These are phyloP conservation scores for Fusarium sp. DNA, from an alignment of 2,329 filamentous ascomycete species.

Conservation along the genomic window DNA sequence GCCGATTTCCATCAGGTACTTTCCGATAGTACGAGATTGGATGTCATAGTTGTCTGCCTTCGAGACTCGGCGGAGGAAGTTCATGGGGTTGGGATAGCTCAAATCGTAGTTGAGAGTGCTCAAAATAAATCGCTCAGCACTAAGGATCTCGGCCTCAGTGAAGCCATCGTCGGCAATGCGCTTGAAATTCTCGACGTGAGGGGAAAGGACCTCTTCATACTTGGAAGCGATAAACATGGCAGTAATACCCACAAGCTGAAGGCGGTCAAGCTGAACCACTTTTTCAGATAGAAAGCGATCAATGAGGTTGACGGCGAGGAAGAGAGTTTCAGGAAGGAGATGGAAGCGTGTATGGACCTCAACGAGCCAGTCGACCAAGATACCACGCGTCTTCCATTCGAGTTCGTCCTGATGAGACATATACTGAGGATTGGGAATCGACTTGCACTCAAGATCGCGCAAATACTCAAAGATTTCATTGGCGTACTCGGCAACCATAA, in stretches of 20 bases:
- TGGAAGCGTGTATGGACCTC: conserved; percentile 98
- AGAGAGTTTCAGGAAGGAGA: conserved; percentile 93
- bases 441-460: conserved; percentile 82
- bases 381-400: conserved; percentile 98
- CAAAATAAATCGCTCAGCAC: conserved; percentile 95
- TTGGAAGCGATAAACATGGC: conserved; percentile 99
- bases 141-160: conserved; percentile 92
- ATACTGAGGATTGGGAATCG: conserved; percentile 89
- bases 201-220: conserved; percentile 97
- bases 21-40: conserved; percentile 94
- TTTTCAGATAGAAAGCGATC: conserved; percentile 97
- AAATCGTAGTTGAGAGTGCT: conserved; percentile 94
- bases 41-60: conserved; percentile 99
- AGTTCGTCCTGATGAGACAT: conserved; percentile 95
- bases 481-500: conserved; percentile 98
- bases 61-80: conserved; percentile 97
- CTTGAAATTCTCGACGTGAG: conserved; percentile 96
- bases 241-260: conserved; percentile 96
- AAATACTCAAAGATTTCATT: conserved; percentile 98
- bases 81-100: conserved; percentile 99
- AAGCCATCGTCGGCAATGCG: conserved; percentile 98
- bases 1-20: conserved; percentile 98
- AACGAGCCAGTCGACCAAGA: conserved; percentile 97
- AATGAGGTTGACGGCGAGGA: conserved; percentile 97
- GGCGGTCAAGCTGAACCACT: conserved; percentile 93